Base-by-base conservation (phyloP, 768 basidiomycete species). In the Amanita brunnescens region DNA sequence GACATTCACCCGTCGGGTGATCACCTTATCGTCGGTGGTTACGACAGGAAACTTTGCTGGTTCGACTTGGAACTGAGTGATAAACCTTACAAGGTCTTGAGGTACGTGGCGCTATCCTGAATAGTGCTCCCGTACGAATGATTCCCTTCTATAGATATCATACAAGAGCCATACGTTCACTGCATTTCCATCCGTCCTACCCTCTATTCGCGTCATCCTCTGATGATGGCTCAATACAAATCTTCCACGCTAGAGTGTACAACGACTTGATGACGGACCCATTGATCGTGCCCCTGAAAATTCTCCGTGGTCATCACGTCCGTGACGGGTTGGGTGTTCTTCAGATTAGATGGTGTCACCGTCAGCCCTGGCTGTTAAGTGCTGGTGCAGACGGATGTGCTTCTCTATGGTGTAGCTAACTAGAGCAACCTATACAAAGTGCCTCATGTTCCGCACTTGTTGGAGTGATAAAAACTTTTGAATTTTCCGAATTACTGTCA, bases 11-110 rank as follows among this genome's bases (percentile, higher is more conserved):
- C 95, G 18, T 86, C 87, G 46, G 91, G 91, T 24, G 94, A 98
- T 61, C 93, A 99, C 72, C 73, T 99, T 54, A 91, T 99, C 55
- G 90, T 99, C 45, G 96, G 96, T 53, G 91, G 91, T 42, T 98
- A 98, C 67, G 96, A 99, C 71, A 85, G 89, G 58, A 96, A 97
- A 66, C 71, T 99, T 13, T 94, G 92, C 66, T 99, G 96, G 96
- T 98, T 98, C 67, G 96, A 99, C 71, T 74, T 99, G 57, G 96
- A 98, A 62, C 81, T 99, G 50, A 91, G 87, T 58, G 87, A 90
- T 56, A 96, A 95, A 66, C 96, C 96, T 1, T 99, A 95, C 78
- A 97, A 96, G 70, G 82, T 96, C 49, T 71, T 99, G 59, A 81
- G 91, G 92, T 91, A 66, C 58, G 76, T 67, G 34, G 47, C 24